phyloP scores from a whole-genome alignment of 129 eudicot genomes.

The Mikania micrantha region DNA sequence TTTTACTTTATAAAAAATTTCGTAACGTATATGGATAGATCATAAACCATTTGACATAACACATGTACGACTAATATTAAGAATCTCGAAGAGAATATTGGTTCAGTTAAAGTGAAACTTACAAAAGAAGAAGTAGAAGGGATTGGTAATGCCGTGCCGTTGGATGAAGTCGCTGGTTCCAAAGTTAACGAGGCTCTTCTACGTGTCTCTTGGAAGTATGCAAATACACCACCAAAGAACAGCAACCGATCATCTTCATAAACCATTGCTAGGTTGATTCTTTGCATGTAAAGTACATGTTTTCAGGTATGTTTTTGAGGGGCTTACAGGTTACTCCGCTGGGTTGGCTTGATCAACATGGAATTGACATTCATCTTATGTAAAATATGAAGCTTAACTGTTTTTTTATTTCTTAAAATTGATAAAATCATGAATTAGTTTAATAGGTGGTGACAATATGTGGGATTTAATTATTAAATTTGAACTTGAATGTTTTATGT shows the following conservation, averaged over 20 bases:
- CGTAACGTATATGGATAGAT: background rate
- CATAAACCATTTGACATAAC: constrained; percentile 8
- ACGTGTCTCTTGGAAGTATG: constrained; percentile 25
- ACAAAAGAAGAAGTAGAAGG: constrained; percentile 34
- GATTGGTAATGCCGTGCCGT: constrained; percentile 33
- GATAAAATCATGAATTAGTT: too few relatives aligned
- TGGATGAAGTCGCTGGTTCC: constrained; percentile 42
- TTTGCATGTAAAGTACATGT: background rate
- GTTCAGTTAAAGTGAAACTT: constrained; percentile 37
- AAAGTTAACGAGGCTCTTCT: constrained; percentile 18
- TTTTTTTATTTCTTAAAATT: too few relatives aligned
- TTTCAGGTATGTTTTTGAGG: background rate
- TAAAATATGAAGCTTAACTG: background rate
- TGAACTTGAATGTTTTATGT: background rate
- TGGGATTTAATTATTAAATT: background rate
- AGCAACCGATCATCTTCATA: background rate
- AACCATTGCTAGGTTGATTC: background rate
- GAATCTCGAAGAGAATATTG: constrained; percentile 45
- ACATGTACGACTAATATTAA: constrained; percentile 52
- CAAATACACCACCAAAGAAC: constrained; percentile 34
- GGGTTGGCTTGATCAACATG: background rate
- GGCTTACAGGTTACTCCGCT: background rate
- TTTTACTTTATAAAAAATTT: background rate
- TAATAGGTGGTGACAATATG: too few relatives aligned
- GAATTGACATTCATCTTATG: background rate